phyloP scores from a whole-genome alignment of 2,329 filamentous ascomycete species.

The Cercospora sojina region DNA sequence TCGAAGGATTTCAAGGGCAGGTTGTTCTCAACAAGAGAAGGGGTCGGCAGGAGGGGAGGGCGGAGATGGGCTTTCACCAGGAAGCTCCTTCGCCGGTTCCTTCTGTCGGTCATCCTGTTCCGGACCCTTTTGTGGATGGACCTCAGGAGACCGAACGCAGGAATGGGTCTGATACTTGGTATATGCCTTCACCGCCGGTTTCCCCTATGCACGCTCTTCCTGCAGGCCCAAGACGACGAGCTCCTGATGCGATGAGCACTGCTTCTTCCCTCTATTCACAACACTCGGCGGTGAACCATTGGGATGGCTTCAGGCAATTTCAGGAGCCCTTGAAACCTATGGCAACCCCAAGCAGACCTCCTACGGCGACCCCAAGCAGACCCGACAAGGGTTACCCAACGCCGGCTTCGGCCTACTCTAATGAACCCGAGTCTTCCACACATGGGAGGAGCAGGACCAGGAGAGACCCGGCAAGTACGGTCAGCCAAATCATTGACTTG shows the following conservation, averaged over 20 bases:
- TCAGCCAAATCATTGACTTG: constrained; percentile 14
- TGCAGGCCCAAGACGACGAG: not conserved
- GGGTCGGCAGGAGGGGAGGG: not conserved
- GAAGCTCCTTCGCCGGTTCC: not conserved
- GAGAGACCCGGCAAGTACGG: not conserved
- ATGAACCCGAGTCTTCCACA: not conserved
- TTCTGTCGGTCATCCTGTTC: not conserved
- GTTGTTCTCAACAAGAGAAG: not conserved
- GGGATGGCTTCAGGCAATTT: not conserved
- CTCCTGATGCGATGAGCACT: not conserved
- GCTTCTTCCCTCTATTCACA: constrained; percentile 3
- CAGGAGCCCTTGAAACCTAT: not conserved
- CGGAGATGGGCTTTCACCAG: not conserved
- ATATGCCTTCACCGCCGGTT: not conserved
- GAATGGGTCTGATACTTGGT: not conserved
- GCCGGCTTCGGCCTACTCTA: constrained; percentile 8
- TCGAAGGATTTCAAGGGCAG: not conserved
- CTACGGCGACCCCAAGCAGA: not conserved
- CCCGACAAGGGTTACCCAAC: not conserved
- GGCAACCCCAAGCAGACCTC: not conserved
- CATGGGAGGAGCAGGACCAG: not conserved
- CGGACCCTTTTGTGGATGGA: constrained; percentile 3
- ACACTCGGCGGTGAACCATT: not conserved
- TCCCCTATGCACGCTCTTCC: not conserved
- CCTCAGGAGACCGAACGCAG: not conserved